Evolutionary conservation across 139 green algal species (phyloP).

Genomic region (Nannochloris sp.): DNA sequence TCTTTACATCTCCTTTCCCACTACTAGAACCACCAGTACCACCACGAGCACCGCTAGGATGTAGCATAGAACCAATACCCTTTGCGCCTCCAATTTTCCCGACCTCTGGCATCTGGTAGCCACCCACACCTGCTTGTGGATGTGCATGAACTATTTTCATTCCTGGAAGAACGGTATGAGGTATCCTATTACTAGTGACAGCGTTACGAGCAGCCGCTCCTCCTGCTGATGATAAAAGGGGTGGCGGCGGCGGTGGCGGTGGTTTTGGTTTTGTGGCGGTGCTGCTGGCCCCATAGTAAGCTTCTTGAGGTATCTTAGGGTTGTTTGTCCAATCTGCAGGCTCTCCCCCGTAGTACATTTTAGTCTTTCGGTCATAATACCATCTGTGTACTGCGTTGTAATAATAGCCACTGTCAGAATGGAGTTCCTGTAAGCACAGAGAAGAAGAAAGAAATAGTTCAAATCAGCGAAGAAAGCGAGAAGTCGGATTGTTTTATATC

Average conservation of each 20-base stretch:
- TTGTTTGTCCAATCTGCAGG: conserved; percentile 49
- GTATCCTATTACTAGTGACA: neutral
- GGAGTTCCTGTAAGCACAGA: conserved; percentile 13
- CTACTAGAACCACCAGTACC: neutral
- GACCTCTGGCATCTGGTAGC: conserved; percentile 38
- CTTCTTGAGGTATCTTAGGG: conserved; percentile 41
- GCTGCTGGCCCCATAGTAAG: conserved; percentile 31
- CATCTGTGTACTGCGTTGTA: conserved; percentile 60
- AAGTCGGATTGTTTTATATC: no score
- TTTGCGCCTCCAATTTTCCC: conserved; percentile 34
- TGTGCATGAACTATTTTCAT: conserved; percentile 30
- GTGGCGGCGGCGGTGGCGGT: neutral
- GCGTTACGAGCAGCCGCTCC: neutral
- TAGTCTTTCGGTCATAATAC: conserved; percentile 60
- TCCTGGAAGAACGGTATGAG: neutral
- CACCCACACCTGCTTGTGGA: conserved; percentile 45
- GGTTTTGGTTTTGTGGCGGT: conserved; percentile 4
- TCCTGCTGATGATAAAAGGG: neutral
- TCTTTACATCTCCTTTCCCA: neutral
- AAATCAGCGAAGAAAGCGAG: no score
- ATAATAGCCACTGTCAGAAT: conserved; percentile 43
- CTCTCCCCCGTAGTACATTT: conserved; percentile 73
- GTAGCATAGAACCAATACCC: conserved; percentile 17
- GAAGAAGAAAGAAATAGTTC: neutral
- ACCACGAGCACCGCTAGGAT: neutral